Base-by-base conservation (phyloP, 495 filamentous ascomycete genomes). In the Talaromyces trachyspermus region DNA sequence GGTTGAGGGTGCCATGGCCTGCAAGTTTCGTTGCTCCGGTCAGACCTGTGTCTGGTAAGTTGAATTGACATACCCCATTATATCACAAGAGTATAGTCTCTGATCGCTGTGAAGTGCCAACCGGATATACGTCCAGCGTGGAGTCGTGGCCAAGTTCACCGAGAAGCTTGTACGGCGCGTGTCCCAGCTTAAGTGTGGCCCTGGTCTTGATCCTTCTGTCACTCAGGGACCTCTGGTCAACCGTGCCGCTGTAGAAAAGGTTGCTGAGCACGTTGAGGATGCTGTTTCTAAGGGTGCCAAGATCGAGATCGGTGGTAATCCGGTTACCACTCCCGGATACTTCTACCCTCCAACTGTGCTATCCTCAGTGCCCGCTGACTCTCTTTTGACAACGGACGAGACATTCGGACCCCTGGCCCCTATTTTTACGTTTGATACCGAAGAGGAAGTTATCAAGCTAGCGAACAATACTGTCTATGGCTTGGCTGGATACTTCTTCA, bases 181-280 rank as follows among this genome's bases (percentile, higher is more conserved):
- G 36, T 80, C 76, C 54, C 73, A 61, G 5, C 89, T 95, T 68
- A 83, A 80, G 54, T 78, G 91, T 29, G 89, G 88, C 17, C 76
- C 77, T 48, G 88, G 88, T 3, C 89, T 86, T 58, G 78, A 80
- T 0, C 69, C 75, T 12, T 77, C 75, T 20, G 72, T 80, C 49
- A 92, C 85, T 4, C 88, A 92, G 56, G 89, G 89, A 1, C 89
- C 89, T 6, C 68, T 95, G 10, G 92, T 92, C 52, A 86, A 95
- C 62, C 72, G 76, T 37, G 75, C 79, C 1, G 89, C 88, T 9
- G 68, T 87, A 25, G 69, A 64, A 43, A 95, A 95, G 63, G 89
- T 87, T 27, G 79, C 85, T 22, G 65, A 74, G 35, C 89, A 95
- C 57, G 83, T 95, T 18, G 72, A 75, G 35, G 87, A 95, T 56